Evolutionary conservation across 768 basidiomycete species (phyloP), one percentile per base, ranked within the genome.

Genomic region (Candolleomyces aberdarensis): DNA sequence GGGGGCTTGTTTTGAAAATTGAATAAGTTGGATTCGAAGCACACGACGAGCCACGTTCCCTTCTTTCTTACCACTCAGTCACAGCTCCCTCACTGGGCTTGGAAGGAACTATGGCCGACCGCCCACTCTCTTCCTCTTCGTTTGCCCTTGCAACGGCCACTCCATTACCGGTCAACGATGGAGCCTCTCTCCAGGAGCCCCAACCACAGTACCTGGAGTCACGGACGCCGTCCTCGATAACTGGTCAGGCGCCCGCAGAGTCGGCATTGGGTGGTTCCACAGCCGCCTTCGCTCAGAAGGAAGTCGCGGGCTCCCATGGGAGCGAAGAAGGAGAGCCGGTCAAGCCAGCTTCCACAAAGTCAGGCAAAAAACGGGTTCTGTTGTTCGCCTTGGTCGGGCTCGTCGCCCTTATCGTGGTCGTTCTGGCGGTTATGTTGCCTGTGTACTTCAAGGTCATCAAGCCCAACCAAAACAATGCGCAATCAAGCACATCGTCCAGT

Each of bases 391-490:
- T 69, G 10, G 63, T 62, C 32, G 54, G 77, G 26, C 64, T 80
- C 13, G 76, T 71, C 36, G 71, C 71, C 9, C 62, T 83, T 9
- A 75, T 70, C 8, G 72, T 76, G 10, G 67, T 79, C 1, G 65
- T 78, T 1, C 66, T 82, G 32, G 88, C 78, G 2, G 76, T 88
- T 32, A 69, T 84, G 40, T 70, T 91, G 0, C 83, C 85, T 0
- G 76, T 90, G 15, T 87, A 84, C 67, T 81, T 89, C 66, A 65
- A 74, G 15, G 77, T 84, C 51, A 76, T 84, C 61, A 87, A 84
- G 65, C 72, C 71, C 19, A 72, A 74, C 20, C 63, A 60, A 65
- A 56, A 41, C 54, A 15, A 62, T 40, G 36, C 36, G 19, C 46
- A 39, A n/a, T 50, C 51, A 29, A 60, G 61, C 47, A 31, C 64